Conservation (phyloP, 1,284 basidiomycete genomes). For the Butyriboletus regius region DNA sequence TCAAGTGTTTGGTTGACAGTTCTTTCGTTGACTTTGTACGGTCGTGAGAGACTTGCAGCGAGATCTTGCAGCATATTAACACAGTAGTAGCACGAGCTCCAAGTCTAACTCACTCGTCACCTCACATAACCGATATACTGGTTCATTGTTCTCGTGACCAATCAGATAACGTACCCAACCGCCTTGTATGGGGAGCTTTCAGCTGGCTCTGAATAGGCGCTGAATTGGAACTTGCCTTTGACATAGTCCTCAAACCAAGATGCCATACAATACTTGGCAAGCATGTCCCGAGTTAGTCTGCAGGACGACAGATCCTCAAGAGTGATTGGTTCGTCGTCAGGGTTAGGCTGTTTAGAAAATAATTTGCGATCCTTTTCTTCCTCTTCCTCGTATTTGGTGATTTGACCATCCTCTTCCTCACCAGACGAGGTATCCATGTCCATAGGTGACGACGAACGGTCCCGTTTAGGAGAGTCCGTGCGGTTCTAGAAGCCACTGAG, state of each 20-base stretch:
- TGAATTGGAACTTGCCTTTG: conserved; percentile 46
- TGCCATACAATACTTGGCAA: conserved; percentile 59
- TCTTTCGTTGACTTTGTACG: conserved; percentile 69
- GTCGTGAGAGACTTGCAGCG: conserved; percentile 46
- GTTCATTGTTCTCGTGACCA: conserved; percentile 46
- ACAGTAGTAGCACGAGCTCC: not conserved
- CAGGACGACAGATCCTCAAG: conserved; percentile 52
- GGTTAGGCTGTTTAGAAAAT: conserved; percentile 41
- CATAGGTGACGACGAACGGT: conserved; percentile 65
- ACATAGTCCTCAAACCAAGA: conserved; percentile 76
- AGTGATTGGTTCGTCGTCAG: conserved; percentile 49
- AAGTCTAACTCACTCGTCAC: conserved; percentile 53
- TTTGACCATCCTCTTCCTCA: conserved; percentile 66
- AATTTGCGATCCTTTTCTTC: conserved; percentile 58
- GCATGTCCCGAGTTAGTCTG: conserved; percentile 54
- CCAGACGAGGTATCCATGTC: conserved; percentile 74
- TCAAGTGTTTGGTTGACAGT: conserved; percentile 58
- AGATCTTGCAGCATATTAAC: conserved; percentile 29
- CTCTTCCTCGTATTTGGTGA: conserved; percentile 59
- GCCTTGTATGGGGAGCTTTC: conserved; percentile 39
- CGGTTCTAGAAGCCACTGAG: conserved; percentile 33
- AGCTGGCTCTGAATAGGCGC: not conserved
- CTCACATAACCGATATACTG: conserved; percentile 79
- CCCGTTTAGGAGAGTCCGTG: conserved; percentile 53
- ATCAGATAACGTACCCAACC: conserved; percentile 76